A percentile compares a stretch with the other conserved stretches of the same genome.
Conservation (phyloP, 108 stramenopile species). For the Halocafeteria seosinensis region DNA sequence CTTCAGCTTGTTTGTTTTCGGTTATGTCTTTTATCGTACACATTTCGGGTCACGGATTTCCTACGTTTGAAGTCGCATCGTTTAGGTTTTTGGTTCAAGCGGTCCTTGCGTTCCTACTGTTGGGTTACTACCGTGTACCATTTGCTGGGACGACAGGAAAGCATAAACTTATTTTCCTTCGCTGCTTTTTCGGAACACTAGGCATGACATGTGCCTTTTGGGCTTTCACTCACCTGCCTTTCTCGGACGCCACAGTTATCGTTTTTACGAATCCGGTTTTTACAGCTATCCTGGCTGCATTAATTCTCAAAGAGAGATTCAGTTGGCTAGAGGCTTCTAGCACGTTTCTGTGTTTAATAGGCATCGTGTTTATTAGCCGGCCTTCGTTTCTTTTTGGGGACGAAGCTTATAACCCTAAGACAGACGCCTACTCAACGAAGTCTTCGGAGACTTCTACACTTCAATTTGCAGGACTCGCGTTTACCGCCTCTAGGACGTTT, state of each 20-base stretch:
- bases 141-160: no score
- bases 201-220: background rate
- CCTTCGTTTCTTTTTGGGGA: background rate
- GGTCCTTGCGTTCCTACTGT: no score
- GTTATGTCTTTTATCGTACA: background rate
- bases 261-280: background rate
- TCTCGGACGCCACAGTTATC: background rate
- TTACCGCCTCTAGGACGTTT: background rate
- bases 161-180: no score
- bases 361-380: background rate
- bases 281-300: background rate
- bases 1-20: background rate
- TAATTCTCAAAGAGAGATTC: background rate
- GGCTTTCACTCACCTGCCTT: background rate
- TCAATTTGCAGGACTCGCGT: no score
- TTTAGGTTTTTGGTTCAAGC: no score
- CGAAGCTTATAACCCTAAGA: background rate
- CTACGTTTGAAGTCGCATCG: background rate
- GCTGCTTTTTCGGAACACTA: background rate
- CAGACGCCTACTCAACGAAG: background rate
- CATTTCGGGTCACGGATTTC: background rate
- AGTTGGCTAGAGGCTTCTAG: background rate
- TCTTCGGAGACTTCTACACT: background rate
- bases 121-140: no score
- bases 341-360: background rate